Base-by-base conservation (phyloP, 2,329 filamentous ascomycete genomes). In the Clarireedia homoeocarpa region DNA sequence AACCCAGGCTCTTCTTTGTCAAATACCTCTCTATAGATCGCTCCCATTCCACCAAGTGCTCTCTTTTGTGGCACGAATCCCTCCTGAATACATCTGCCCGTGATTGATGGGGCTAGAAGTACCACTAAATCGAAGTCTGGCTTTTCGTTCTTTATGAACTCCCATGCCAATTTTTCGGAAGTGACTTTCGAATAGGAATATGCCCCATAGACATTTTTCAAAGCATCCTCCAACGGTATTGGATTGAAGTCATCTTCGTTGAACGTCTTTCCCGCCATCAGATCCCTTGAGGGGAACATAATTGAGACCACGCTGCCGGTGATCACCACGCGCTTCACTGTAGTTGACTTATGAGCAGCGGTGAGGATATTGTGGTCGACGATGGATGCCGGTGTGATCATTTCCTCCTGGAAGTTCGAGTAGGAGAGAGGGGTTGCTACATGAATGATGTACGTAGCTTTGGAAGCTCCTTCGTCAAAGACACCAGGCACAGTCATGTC, bases 401-500 rank as follows among this genome's bases (percentile, higher is more conserved):
- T 44, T 42, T 44, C 42, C 6, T 44, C 39, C 9, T 23, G 15
- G 15, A 27, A 51, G 30, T 44, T 10, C 0, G 24, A 27, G 38
- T 44, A 42, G 9, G 38, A 5, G 26, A 51, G 38, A 17, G 49
- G 49, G 17, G 38, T 44, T 10, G 49, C 24, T 6, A 34, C 6
- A 30, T 42, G 38, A 6, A 44, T 51, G 4, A 44, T 42, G 39
- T n/a, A 30, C 20, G 36, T 27, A 27, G 15, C 48, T 26, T 40
- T 50, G 36, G 48, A 50, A n/a, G 48, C 56, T 14, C 46, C n/a
- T 17, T 48, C 36, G 14, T 58, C 51, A 26, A 58, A 58, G 6
- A 23, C 47, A 30, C 49, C 12, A 10, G 46, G 24, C 2, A 48
- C 34, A 23, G 40, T 58, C 36, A 58, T 44, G 34, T 58, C 56